Conservation (phyloP, 441 rosid genomes). For the Manihot esculenta region DNA sequence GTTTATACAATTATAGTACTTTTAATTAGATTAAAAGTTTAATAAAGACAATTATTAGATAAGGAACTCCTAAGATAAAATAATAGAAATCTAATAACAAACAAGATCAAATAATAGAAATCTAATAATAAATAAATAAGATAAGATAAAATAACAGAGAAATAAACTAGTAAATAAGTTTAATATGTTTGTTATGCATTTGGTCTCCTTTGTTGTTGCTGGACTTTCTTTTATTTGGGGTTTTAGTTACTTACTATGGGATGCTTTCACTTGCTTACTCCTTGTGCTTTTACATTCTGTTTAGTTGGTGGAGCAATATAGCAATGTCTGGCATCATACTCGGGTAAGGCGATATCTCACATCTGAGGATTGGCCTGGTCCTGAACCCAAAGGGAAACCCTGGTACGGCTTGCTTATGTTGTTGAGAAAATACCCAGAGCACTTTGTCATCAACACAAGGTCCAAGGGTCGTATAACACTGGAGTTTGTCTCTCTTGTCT, state of each 20-base stretch:
- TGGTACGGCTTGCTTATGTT: conserved; percentile 91
- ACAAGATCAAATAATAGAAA: too few species aligned
- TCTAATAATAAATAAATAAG: too few species aligned
- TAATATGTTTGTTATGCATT: too few species aligned
- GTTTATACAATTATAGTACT: too few species aligned
- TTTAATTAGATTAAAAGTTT: too few species aligned
- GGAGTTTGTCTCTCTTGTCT: conserved; percentile 92
- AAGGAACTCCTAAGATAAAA: too few species aligned
- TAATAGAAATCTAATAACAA: too few species aligned
- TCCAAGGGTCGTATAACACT: conserved; percentile 67
- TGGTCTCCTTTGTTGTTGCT: neutral
- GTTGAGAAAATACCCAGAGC: conserved; percentile 89
- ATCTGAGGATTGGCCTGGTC: conserved; percentile 72
- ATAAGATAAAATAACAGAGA: too few species aligned
- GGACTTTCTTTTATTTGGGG: neutral
- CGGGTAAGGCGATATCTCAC: conserved; percentile 79
- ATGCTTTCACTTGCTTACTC: conserved; percentile 15
- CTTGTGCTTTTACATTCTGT: conserved; percentile 12
- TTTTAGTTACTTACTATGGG: neutral
- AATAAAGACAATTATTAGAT: too few species aligned
- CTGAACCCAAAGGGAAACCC: conserved; percentile 85
- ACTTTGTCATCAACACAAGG: conserved; percentile 91
- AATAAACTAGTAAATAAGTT: too few species aligned
- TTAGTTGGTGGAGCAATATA: conserved; percentile 72
- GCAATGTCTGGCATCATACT: conserved; percentile 83